Conservation (phyloP, 768 basidiomycete species). For the Sarcomyxa edulis region DNA sequence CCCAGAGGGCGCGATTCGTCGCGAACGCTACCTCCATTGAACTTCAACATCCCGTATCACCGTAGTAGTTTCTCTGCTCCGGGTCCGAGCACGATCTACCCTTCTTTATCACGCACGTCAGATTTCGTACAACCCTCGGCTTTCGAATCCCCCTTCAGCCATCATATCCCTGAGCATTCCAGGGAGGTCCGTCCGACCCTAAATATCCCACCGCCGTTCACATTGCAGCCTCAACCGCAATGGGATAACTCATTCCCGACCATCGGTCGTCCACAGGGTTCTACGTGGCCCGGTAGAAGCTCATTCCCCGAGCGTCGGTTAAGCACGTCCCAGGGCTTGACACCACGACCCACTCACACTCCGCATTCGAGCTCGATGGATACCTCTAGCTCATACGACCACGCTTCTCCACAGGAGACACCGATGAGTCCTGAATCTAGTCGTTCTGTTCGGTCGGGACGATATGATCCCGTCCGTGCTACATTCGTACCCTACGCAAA, state of each 20-base stretch:
- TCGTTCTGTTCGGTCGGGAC: constrained; percentile 30
- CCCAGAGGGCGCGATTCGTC: constrained; percentile 21
- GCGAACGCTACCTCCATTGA: constrained; percentile 29
- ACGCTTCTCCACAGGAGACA: neutral
- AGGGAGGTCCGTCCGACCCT: constrained; percentile 15
- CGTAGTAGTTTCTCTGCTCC: constrained; percentile 3
- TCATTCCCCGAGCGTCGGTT: no score
- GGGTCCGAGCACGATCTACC: neutral
- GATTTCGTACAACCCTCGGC: constrained; percentile 20
- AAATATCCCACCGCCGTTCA: constrained; percentile 51
- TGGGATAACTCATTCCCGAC: constrained; percentile 49
- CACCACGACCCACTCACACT: constrained; percentile 15
- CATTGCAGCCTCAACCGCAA: constrained; percentile 61
- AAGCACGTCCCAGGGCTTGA: no score
- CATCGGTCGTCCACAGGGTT: constrained; percentile 21
- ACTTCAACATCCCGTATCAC: constrained; percentile 15
- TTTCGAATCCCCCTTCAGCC: constrained; percentile 28
- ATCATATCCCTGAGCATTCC: constrained; percentile 25
- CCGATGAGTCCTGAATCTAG: constrained; percentile 10
- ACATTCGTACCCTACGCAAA: constrained; percentile 31
- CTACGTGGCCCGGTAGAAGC: no score
- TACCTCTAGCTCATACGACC: neutral
- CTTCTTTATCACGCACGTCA: neutral
- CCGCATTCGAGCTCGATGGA: constrained; percentile 7
- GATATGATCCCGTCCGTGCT: constrained; percentile 50